Conservation (phyloP, 2,329 filamentous ascomycete species). For the Pezicula carpinea region DNA sequence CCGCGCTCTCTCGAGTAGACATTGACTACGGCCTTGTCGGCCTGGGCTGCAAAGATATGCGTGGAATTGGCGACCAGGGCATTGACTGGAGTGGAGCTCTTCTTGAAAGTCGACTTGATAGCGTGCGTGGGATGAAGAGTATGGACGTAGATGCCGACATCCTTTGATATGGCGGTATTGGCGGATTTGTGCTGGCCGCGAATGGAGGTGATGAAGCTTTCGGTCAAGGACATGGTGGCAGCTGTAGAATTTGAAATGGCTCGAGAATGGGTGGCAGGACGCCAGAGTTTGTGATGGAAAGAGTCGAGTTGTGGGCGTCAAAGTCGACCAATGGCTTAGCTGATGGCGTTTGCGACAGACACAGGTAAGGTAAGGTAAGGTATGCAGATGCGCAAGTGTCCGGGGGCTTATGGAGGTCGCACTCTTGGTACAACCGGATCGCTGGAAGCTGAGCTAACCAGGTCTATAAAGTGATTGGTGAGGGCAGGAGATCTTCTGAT, state of each 20-base stretch:
- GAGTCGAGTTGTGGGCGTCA: no score
- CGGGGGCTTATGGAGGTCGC: no score
- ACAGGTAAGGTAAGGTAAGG: no score
- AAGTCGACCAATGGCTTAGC: no score
- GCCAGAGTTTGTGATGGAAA: background rate
- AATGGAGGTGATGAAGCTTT: constrained; percentile 56
- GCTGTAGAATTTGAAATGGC: background rate
- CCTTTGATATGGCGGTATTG: constrained; percentile 63
- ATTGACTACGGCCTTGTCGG: constrained; percentile 87
- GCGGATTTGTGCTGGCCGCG: constrained; percentile 53
- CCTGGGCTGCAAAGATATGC: constrained; percentile 88
- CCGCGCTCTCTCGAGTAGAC: constrained; percentile 82
- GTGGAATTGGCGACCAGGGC: constrained; percentile 74
- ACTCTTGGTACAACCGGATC: no score
- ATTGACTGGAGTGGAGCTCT: constrained; percentile 76
- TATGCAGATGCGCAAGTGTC: no score
- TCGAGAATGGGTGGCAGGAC: background rate
- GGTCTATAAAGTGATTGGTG: no score
- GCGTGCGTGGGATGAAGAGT: constrained; percentile 72
- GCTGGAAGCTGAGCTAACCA: no score
- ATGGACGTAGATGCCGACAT: constrained; percentile 84
- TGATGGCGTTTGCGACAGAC: no score
- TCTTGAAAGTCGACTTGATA: constrained; percentile 82
- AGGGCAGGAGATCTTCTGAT: no score
- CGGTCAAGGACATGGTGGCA: constrained; percentile 45